Base-by-base conservation (phyloP, 2,329 filamentous ascomycete genomes). In the Rosellinia necatrix region DNA sequence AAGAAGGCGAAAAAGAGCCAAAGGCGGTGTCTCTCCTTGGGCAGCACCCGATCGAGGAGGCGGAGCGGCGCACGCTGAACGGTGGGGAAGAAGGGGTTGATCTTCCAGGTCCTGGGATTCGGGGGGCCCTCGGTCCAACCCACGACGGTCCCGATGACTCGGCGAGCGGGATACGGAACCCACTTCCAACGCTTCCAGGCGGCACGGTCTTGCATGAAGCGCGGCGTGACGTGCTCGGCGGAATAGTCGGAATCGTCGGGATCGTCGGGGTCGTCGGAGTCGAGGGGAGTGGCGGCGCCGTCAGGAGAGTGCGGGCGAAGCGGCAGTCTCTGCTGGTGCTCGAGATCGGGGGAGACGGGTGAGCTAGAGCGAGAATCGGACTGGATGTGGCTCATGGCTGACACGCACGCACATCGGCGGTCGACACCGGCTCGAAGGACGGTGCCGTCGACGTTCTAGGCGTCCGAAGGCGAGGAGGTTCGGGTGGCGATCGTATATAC, bases 1-100 rank as follows among this genome's bases (percentile, higher is more conserved):
- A 89, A 82, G 61, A 86, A 88, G 30, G 78, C 72, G 38, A 84
- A 71, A 46, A 89, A 75, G 5, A 89, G 74, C 64, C 75, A 75
- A n/a, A 82, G 69, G 35, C 85, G 83, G 49, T 88, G 84, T 60
- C 75, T 81, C 59, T 73, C 74, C 55, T 80, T 80, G 0, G 87
- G 86, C 2, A 90, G 74, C 63, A 83, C 81, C 50, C 76, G 80
- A 60, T 91, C 82, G 54, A 91, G 69, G 37, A 91, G 72, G 40
- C 74, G 73, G 56, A 90, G 75, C 1, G 90, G 90, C 27, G 82
- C 82, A 59, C 84, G 80, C 70, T 94, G 90, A 10, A 91, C 70
- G 10, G 68, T 68, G 2, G 89, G 88, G 48, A 92, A 82, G 52
- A 90, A 59, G 0, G 86, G 84, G 41, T 75, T 72, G 66, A 89